phyloP scores from a whole-genome alignment of 2,329 filamentous ascomycete species.

The Colletotrichum theobromicola region DNA sequence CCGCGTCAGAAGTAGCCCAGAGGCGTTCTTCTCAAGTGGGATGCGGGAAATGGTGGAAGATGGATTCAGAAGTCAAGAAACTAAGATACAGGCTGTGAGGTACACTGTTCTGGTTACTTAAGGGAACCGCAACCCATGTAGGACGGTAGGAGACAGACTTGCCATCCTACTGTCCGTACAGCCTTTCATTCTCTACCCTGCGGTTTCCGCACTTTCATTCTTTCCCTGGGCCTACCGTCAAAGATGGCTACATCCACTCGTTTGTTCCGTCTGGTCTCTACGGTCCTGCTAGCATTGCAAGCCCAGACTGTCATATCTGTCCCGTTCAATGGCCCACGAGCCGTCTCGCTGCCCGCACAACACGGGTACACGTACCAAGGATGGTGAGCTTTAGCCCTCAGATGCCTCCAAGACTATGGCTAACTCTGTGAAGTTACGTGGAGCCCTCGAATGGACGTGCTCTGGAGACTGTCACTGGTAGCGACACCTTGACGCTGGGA shows the following conservation, averaged over 20 bases:
- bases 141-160: not conserved
- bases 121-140: not conserved
- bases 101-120: not conserved
- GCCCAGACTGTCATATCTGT: not conserved
- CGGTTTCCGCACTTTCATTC: not conserved
- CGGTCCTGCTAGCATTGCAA: not conserved
- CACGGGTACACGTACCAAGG: not conserved
- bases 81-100: not conserved
- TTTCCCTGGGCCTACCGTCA: not conserved
- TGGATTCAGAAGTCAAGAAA: not conserved
- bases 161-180: not conserved
- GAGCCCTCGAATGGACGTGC: conserved; percentile 35
- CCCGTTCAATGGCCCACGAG: not conserved
- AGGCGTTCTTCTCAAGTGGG: not conserved
- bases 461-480: conserved; percentile 29
- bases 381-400: not conserved
- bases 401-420: not conserved
- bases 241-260: not conserved
- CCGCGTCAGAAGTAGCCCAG: not conserved
- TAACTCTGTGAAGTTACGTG: conserved; percentile 28
- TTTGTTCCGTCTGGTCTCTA: not conserved
- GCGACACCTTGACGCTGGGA: conserved; percentile 39
- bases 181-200: not conserved
- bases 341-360: not conserved
- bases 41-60: not conserved